A percentile compares a stretch with the other conserved stretches of the same genome.
Evolutionary conservation across 2,329 filamentous ascomycete genomes (phyloP).

Genomic region (Alternaria arborescens): DNA sequence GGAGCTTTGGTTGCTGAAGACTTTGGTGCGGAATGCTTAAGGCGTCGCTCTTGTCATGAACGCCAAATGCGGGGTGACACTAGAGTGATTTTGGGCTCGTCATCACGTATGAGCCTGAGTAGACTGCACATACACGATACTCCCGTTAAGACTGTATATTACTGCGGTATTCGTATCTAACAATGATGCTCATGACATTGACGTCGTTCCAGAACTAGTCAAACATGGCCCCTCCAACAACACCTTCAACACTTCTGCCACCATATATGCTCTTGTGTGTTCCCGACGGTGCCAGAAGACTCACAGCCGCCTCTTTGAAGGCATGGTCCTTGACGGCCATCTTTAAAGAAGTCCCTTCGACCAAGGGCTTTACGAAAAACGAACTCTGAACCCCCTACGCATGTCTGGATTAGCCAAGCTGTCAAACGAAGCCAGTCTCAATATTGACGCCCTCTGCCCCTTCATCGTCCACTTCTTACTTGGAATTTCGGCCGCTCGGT

Average conservation of each 20-base stretch:
- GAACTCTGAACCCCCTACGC: background rate
- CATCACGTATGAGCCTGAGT: background rate
- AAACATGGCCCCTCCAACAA: background rate
- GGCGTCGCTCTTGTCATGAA: background rate
- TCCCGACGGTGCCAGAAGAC: background rate
- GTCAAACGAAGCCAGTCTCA: background rate
- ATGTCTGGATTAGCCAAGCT: background rate
- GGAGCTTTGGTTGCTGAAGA: background rate
- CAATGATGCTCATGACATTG: background rate
- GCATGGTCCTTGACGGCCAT: background rate
- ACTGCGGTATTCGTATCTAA: background rate
- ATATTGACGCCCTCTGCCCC: background rate
- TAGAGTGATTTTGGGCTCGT: background rate
- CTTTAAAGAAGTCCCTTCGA: background rate
- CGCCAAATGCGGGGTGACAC: background rate
- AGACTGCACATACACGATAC: background rate
- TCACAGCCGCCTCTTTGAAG: background rate
- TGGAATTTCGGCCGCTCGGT: slow-evolving; percentile 50
- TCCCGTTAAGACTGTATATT: background rate
- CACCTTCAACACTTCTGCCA: background rate
- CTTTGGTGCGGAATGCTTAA: background rate
- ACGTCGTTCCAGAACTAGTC: background rate
- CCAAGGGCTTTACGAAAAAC: background rate
- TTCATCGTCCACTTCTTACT: slow-evolving; percentile 40
- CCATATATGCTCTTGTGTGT: background rate